Base-by-base conservation (phyloP, 352 stramenopile genomes). In the Globisporangium barbulae region DNA sequence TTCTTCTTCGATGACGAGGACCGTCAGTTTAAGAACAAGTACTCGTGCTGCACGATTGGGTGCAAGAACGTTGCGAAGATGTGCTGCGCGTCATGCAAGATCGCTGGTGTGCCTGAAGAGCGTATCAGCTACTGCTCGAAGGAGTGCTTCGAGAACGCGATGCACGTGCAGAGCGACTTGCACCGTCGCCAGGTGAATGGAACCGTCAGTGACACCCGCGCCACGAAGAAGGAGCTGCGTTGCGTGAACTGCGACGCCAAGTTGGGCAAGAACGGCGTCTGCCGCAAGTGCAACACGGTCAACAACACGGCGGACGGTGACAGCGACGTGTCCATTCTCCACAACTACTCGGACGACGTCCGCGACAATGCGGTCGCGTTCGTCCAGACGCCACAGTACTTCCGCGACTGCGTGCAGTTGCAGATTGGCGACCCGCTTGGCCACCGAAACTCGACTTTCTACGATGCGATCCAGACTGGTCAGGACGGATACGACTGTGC, bases 1-100 rank as follows among this genome's bases (percentile, higher is more conserved):
- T 95, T 95, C 68, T 95, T 95, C 73, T 95, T 95, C 35, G 86
- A 93, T 50, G 85, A 91, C 48, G 83, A 92, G 57, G 85, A 94
- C 33, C 81, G 85, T 15, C 75, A 89, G 71, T 74, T n/a, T 47
- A 91, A 91, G 73, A 88, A 88, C 71, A 90, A 91, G 70, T 92
- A 91, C 70, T 68, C 65, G 10, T 95, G 87, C 76, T 93, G 75
- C 53, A 81, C 73, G 50, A 77, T 73, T 25, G 83, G 87, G 8
- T 94, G 87, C 74, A 80, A 79, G 39, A 92, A 94, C 44, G 78
- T 93, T 44, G 87, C 76, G 5, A 91, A 90, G 68, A 86, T 95
- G 67, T 95, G 80, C 68, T 95, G 87, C 42, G 81, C 87, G 7
- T 91, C 81, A 47, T 95, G 85, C 74, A 89, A 95, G 69, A 93